phyloP scores from a whole-genome alignment of 345 rosid species.

The Crucihimalaya himalaica region DNA sequence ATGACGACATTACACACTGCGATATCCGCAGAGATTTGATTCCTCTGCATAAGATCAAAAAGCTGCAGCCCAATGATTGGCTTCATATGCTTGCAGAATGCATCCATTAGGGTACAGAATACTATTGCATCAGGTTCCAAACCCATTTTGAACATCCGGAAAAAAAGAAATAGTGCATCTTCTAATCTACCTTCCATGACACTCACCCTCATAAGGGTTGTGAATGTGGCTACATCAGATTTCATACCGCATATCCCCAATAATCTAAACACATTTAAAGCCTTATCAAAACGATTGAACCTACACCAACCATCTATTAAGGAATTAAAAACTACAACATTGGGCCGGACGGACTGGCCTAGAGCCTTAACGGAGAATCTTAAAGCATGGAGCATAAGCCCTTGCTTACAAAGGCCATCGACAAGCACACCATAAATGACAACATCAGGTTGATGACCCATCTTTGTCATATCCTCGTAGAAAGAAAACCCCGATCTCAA shows the following conservation, averaged over 20 bases:
- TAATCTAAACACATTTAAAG: slow-evolving; percentile 42
- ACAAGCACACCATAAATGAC: slow-evolving; percentile 44
- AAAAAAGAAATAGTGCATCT: slow-evolving; percentile 43
- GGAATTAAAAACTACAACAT: slow-evolving; percentile 45
- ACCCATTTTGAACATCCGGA: slow-evolving; percentile 54
- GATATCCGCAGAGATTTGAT: slow-evolving; percentile 43
- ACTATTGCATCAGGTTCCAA: slow-evolving; percentile 46
- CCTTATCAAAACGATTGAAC: slow-evolving; percentile 29
- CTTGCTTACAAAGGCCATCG: slow-evolving; percentile 56
- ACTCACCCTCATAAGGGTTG: slow-evolving; percentile 40
- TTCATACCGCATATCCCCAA: slow-evolving; percentile 33
- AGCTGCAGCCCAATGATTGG: slow-evolving; percentile 43
- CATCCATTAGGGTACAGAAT: slow-evolving; percentile 53
- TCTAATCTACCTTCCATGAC: slow-evolving; percentile 33
- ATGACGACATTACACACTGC: slow-evolving; percentile 51
- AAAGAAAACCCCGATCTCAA: slow-evolving; percentile 46
- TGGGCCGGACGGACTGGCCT: slow-evolving; percentile 36
- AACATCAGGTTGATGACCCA: slow-evolving; percentile 41
- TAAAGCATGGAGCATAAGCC: slow-evolving; percentile 45
- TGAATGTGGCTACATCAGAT: slow-evolving; percentile 51
- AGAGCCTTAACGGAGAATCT: slow-evolving; percentile 43
- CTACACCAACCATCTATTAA: slow-evolving; percentile 55
- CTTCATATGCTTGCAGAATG: slow-evolving; percentile 46
- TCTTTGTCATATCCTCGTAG: slow-evolving; percentile 42
- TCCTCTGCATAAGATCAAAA: slow-evolving; percentile 47